phyloP scores from a whole-genome alignment of 495 filamentous ascomycete genomes.

The Choiromyces venosus region DNA sequence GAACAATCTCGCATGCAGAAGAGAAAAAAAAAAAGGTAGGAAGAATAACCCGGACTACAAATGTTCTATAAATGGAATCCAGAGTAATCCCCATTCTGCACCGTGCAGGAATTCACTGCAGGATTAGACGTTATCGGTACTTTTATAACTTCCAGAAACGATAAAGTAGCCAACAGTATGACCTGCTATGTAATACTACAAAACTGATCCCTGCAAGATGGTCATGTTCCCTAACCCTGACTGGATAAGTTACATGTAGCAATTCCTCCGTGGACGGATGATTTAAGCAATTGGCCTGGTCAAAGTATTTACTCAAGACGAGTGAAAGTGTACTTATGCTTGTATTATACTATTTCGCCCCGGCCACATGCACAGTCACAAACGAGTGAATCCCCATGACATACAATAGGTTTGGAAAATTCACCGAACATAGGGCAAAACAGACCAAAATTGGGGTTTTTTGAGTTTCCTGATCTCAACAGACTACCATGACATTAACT shows the following conservation, averaged over 20 bases:
- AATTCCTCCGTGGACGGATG: neutral
- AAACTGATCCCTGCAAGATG: neutral
- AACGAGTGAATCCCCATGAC: neutral
- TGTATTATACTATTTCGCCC: neutral
- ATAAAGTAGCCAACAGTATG: neutral
- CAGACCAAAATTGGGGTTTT: too few species aligned
- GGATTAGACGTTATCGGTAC: neutral
- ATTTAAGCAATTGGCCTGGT: neutral
- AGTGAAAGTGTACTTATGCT: too few species aligned
- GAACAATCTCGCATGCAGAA: neutral
- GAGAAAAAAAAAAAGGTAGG: neutral
- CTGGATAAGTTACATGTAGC: too few species aligned
- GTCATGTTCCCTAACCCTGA: neutral
- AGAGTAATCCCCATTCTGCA: neutral
- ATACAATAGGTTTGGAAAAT: neutral
- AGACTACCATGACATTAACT: too few species aligned
- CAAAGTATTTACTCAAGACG: neutral
- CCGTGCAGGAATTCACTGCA: neutral
- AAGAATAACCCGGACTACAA: neutral
- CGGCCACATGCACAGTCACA: neutral
- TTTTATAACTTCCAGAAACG: neutral
- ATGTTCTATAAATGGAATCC: neutral
- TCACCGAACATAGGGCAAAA: too few species aligned
- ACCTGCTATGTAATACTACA: neutral
- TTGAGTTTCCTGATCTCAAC: too few species aligned